phyloP scores from a whole-genome alignment of 2,329 filamentous ascomycete species.

The Trichoderma sp. region DNA sequence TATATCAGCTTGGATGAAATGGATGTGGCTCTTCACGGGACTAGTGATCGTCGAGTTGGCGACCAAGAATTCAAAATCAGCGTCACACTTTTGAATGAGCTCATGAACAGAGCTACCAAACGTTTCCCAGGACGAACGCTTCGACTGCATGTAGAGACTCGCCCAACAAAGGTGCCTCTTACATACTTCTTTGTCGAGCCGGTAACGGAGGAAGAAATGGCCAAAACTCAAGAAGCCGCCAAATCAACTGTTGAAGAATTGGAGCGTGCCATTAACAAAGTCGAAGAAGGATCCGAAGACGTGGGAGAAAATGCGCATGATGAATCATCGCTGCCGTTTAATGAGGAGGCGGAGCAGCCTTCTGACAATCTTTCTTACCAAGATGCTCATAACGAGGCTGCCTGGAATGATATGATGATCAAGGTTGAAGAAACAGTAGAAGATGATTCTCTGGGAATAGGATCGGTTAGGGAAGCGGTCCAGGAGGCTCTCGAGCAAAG shows the following conservation, averaged over 20 bases:
- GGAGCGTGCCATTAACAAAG: constrained; percentile 57
- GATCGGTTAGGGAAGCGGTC: constrained; percentile 57
- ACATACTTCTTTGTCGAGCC: constrained; percentile 94
- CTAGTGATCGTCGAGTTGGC: constrained; percentile 66
- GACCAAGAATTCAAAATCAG: constrained; percentile 86
- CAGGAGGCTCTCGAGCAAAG: constrained; percentile 59
- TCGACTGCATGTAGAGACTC: constrained; percentile 80
- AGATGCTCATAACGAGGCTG: constrained; percentile 41
- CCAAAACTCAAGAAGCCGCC: constrained; percentile 71
- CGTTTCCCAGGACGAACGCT: constrained; percentile 77
- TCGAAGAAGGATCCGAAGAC: constrained; percentile 33
- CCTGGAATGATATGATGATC: constrained; percentile 59
- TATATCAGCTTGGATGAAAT: constrained; percentile 87
- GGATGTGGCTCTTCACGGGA: constrained; percentile 87
- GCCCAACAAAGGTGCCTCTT: constrained; percentile 60
- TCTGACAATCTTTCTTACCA: constrained; percentile 31
- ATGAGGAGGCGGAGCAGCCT: constrained; percentile 36
- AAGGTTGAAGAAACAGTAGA: constrained; percentile 62
- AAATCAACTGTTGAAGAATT: constrained; percentile 69
- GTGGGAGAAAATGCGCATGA: constrained; percentile 32
- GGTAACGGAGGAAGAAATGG: constrained; percentile 71
- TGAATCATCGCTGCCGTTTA: constrained; percentile 31
- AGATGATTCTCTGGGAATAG: constrained; percentile 58
- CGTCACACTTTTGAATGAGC: constrained; percentile 75
- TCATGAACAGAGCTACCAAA: constrained; percentile 74